A percentile compares a stretch with the other conserved stretches of the same genome.
Evolutionary conservation across 768 basidiomycete species (phyloP).

Genomic region (Boletus fagicola): DNA sequence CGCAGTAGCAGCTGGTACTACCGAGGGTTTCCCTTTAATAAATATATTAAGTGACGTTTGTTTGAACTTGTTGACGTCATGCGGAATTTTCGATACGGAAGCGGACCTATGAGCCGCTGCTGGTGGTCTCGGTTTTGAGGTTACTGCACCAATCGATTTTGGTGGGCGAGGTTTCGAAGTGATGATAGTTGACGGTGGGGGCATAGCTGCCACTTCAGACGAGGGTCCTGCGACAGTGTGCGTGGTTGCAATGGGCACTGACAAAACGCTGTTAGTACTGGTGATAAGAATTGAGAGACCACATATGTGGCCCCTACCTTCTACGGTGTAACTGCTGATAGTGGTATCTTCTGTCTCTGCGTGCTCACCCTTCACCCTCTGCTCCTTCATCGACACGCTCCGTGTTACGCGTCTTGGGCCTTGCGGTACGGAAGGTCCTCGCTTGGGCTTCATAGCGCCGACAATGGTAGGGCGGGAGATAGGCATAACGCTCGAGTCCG

Average conservation of each 20-base stretch:
- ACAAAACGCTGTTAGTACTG: slow-evolving; percentile 3
- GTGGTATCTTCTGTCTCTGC: not conserved
- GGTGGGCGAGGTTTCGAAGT: slow-evolving; percentile 7
- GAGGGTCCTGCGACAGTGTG: not conserved
- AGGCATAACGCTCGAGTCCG: not conserved
- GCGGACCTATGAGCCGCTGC: not conserved
- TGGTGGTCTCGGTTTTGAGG: slow-evolving; percentile 8
- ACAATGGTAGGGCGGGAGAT: slow-evolving; percentile 1
- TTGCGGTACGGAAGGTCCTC: slow-evolving; percentile 9
- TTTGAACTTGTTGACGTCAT: slow-evolving; percentile 21
- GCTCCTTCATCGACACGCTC: slow-evolving; percentile 29
- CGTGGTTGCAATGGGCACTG: not conserved
- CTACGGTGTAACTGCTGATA: not conserved
- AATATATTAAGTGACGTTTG: slow-evolving; percentile 28
- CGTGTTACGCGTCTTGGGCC: slow-evolving; percentile 27
- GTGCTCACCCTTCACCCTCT: slow-evolving; percentile 4
- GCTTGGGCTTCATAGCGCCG: slow-evolving; percentile 18
- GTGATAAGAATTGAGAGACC: not conserved
- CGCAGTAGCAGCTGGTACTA: too few relatives aligned
- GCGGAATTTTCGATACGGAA: slow-evolving; percentile 13
- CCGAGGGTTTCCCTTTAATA: slow-evolving; percentile 13
- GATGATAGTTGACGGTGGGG: not conserved
- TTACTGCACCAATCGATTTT: slow-evolving; percentile 1
- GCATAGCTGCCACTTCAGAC: not conserved
- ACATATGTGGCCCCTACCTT: not conserved